Conservation (phyloP, 768 basidiomycete species). For the Xerocomellus chrysenteron region DNA sequence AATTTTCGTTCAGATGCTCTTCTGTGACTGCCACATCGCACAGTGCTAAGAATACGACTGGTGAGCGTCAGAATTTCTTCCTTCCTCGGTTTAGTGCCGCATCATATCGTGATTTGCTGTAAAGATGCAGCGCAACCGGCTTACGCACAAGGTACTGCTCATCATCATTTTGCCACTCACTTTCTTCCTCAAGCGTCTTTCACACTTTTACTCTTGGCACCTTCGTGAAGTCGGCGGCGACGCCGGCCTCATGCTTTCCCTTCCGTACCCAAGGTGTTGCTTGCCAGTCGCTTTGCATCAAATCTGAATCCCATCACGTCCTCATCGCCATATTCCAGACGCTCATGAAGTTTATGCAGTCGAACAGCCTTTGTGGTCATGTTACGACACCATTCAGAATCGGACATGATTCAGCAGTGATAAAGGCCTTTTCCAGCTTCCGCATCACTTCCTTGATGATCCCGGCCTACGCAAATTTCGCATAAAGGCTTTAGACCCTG, state of each 20-base stretch:
- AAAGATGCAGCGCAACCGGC: neutral
- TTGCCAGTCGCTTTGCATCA: neutral
- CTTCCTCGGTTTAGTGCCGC: too few relatives aligned
- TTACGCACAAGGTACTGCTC: neutral
- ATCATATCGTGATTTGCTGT: neutral
- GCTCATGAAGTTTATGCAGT: neutral
- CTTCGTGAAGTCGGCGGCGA: neutral
- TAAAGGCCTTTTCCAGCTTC: neutral
- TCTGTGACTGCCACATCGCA: too few relatives aligned
- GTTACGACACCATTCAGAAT: neutral
- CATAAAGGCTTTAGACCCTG: neutral
- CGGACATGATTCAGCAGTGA: neutral
- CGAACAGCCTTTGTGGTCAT: neutral
- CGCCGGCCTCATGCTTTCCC: neutral
- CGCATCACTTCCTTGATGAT: neutral
- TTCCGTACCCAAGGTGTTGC: neutral
- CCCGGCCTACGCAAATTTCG: neutral
- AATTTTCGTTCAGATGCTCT: too few relatives aligned
- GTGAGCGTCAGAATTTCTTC: too few relatives aligned
- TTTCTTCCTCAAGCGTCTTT: too few relatives aligned
- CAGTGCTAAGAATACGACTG: neutral
- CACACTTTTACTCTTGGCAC: too few relatives aligned
- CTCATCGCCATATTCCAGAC: neutral
- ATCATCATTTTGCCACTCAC: neutral
- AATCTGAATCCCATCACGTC: too few relatives aligned